Base-by-base conservation (phyloP, 2,329 filamentous ascomycete species). In the Nothophoma quercina region DNA sequence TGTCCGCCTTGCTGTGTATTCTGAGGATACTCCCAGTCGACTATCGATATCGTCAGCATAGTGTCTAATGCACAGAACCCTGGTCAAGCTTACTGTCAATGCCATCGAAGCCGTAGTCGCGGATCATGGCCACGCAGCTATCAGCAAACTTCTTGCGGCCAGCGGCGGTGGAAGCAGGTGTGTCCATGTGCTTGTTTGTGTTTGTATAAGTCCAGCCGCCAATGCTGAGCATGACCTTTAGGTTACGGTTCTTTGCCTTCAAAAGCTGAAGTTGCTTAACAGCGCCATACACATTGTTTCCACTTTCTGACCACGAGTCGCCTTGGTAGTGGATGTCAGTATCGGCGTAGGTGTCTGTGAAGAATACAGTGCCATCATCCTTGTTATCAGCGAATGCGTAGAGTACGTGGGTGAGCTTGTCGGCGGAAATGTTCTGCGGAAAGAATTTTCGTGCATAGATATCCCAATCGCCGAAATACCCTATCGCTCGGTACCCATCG, bases 341-440 rank as follows among this genome's bases (percentile, higher is more conserved):
- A 33, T 71, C 68, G 7, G 68, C 63, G 40, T 63, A 71, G 4
- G 48, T 53, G 50, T 72, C 68, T 4, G 62, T 68, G 8, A 71
- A 44, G 36, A 65, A 55, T 34, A 75, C 91, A 75, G 96, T 90
- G 41, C 93, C 93, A 25, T 83, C 85, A 3, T 93, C 90, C 2
- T 85, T 83, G 52, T 96, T 85, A 71, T 97, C 96, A 68, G 91
- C 93, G 76, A 98, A 98, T 13, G 93, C 83, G 66, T 97, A 97
- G 13, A 97, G 85, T 4, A 98, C 77, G 69, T 98, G 93, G 0
- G 93, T 98, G 33, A 97, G 83, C 49, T 90, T 88, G 47, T 92
- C 84, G 3, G 83, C 86, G 0, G 90, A 90, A 5, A 98, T 83
- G 69, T 96, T 86, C 69, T 96, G 89, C 0, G 93, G 92, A n/a